Evolutionary conservation across 2,329 filamentous ascomycete genomes (phyloP), one percentile per base, ranked within the genome.

Genomic region (Xylaria sp.): DNA sequence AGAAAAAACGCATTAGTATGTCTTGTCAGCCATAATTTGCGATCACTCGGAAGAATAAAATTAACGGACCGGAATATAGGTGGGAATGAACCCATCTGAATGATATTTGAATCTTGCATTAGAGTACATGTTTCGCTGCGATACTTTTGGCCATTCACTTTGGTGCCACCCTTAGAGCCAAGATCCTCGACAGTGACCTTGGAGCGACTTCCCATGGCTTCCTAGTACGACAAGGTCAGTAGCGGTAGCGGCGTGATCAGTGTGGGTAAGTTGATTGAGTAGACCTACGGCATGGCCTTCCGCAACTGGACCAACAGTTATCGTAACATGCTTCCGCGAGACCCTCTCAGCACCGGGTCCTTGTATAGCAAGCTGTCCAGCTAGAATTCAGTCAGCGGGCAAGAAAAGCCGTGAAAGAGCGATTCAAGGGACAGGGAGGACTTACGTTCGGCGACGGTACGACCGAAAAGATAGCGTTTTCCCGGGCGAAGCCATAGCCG

Each of bases 401-500:
- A 16, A 60, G 27, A 44, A 42, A 25, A 35, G 23, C 12, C 29
- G 21, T 21, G 16, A 16, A 27, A 29, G 1, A 27, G 21, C 9
- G 8, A n/a, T 16, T 29, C 51, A 10, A 2, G 44, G 6, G 44
- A 53, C 12, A 53, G 29, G 35, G n/a, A n/a, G n/a, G 8, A 74
- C 85, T 74, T 84, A 88, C 89, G 84, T 75, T 92, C 89, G 65
- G 87, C 86, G 69, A 86, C 87, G 44, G 92, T 94, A 71, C 95
- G 90, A 65, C 95, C 95, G 78, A 97, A 93, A 23, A 97, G 86
- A 79, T 96, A 95, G 74, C 88, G 89, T 78, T 93, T 93, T 60
- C 94, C 94, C 1, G 94, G 94, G 66, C 91, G 90, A 69, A 97
- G 85, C 94, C 94, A 97, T 73, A 94, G 84, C 75, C 88, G 89